A percentile compares a stretch with the other conserved stretches of the same genome.
Evolutionary conservation across 2,329 filamentous ascomycete species (phyloP).

Genomic region (Trichoderma aggressivum): DNA sequence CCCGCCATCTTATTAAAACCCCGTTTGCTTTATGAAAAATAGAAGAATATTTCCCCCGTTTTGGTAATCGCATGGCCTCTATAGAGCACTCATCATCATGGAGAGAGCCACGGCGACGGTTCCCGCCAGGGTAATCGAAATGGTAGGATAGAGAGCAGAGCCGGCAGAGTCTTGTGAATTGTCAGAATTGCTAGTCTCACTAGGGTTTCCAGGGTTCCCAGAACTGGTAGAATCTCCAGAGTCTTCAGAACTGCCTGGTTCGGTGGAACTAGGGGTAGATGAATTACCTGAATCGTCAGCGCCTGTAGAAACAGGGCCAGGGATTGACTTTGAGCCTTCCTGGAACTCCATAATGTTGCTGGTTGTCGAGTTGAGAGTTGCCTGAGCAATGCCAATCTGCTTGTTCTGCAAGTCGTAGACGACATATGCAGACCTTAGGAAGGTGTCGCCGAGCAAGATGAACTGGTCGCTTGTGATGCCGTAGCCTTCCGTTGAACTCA

Average conservation of each 20-base stretch:
- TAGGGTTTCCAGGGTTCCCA: not conserved
- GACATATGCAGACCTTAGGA: slow-evolving; percentile 55
- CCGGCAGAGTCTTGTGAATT: not conserved
- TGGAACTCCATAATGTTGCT: slow-evolving; percentile 46
- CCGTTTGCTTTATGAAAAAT: not conserved
- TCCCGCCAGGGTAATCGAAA: not conserved
- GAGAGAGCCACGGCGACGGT: not conserved
- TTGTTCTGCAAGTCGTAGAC: slow-evolving; percentile 53
- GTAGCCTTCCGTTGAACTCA: slow-evolving; percentile 42
- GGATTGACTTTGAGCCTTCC: slow-evolving; percentile 37
- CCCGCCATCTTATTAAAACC: not conserved
- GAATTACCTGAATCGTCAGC: not conserved
- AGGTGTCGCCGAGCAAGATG: slow-evolving; percentile 56
- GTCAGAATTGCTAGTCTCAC: not conserved
- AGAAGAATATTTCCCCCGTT: no score
- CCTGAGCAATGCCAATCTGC: slow-evolving; percentile 51
- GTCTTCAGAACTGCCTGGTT: not conserved
- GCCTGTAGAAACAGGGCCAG: slow-evolving; percentile 25
- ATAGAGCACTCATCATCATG: not conserved
- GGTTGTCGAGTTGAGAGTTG: slow-evolving; percentile 46
- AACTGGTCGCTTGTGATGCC: slow-evolving; percentile 29
- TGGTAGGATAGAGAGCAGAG: not conserved
- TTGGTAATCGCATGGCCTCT: not conserved
- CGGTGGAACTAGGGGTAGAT: not conserved
- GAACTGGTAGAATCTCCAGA: not conserved